Base-by-base conservation (phyloP, 2,329 filamentous ascomycete species). In the Aspergillus candidus region DNA sequence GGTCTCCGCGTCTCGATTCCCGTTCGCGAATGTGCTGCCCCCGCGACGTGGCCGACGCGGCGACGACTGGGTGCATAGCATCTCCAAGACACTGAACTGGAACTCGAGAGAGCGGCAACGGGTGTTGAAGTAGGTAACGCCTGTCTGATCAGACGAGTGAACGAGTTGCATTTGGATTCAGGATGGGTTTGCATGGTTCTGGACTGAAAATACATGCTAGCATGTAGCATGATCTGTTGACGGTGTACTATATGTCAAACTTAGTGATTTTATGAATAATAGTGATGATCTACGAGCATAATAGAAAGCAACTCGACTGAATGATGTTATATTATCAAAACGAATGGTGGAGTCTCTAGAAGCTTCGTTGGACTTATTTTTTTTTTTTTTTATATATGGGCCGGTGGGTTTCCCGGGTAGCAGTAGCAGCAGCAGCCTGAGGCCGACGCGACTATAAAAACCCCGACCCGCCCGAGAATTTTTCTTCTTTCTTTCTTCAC, bases 11-110 rank as follows among this genome's bases (percentile, higher is more conserved):
- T 74, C 71, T 6, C 61, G 72, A 44, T 76, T 73, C 53, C 73
- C 73, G 2, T 76, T 75, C 59, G 72, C 72, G 15, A 73, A 72
- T 53, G 71, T 75, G 22, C 58, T 73, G 50, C 71, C 71, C 4
- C 59, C 22, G 22, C 22, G 22, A 27, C 22, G 64, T 6, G 63
- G 61, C 6, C 61, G 65, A 33, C 63, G 69, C 10, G 71, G 69
- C 27, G 71, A 74, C 45, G 71, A 73, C 38, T 75, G 72, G 72
- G 67, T 75, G 41, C 68, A 70, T 34, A 73, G 71, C 51, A 73
- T 75, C 38, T 72, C 69, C 1, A 71, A 71, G 50, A 75, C 72
- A 2, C 48, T 75, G 48, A 72, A 75, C 47, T 75, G 72, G 72
- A 75, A 75, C 49, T 71, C 69, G 5, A 63, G 72, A 46, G 65